These are phyloP conservation scores for Kluyveromyces aestuarii DNA, from an alignment of 805 yeast genomes.

Conservation along the genomic window DNA sequence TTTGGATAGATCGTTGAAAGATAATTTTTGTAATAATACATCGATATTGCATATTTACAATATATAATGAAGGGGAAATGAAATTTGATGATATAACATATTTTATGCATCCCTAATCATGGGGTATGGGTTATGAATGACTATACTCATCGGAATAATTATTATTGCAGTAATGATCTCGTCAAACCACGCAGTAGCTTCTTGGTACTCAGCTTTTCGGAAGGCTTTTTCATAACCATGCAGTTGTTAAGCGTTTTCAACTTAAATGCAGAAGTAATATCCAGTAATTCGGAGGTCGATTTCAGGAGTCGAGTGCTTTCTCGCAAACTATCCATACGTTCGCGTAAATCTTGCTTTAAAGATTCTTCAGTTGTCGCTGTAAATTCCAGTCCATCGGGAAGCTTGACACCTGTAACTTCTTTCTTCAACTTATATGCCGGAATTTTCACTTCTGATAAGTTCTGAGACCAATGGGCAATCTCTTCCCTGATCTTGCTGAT, in stretches of 20 bases:
- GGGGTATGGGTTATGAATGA: not conserved
- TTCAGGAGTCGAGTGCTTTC: not conserved
- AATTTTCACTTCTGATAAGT: constrained; percentile 7
- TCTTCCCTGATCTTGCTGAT: constrained; percentile 18
- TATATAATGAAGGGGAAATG: not conserved
- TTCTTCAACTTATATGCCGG: constrained; percentile 10
- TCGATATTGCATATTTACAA: not conserved
- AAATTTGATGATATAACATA: not conserved
- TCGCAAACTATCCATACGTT: not conserved
- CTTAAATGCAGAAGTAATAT: not conserved
- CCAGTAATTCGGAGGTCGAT: not conserved
- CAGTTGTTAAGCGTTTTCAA: not conserved
- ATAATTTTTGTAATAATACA: not conserved
- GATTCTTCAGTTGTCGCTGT: constrained; percentile 9
- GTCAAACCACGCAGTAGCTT: constrained; percentile 17
- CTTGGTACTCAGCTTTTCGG: not conserved
- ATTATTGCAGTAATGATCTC: constrained; percentile 11
- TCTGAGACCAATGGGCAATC: constrained; percentile 20
- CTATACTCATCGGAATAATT: not conserved
- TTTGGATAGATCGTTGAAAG: not conserved
- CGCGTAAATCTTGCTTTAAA: not conserved
- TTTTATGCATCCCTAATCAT: no score
- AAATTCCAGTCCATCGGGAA: constrained; percentile 3
- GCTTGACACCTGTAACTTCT: constrained; percentile 7
- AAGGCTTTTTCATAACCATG: not conserved